phyloP scores from a whole-genome alignment of 768 basidiomycete species.

The Harrya chromipes region DNA sequence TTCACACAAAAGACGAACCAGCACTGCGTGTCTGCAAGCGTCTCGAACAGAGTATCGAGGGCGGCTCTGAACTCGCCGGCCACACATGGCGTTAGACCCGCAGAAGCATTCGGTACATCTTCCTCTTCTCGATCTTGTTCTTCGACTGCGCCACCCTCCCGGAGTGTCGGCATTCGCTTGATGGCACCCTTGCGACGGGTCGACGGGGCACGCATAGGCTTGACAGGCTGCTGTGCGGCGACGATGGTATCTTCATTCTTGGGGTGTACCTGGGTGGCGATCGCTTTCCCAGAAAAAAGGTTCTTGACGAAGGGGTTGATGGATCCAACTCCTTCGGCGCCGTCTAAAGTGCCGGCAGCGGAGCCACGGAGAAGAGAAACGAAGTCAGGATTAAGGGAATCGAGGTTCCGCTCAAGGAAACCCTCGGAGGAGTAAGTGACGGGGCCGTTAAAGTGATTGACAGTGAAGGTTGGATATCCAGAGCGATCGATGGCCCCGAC shows the following conservation, averaged over 20 bases:
- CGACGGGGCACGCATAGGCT: slow-evolving; percentile 92
- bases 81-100: slow-evolving; percentile 58
- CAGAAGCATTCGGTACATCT: slow-evolving; percentile 31
- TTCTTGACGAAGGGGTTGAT: slow-evolving; percentile 90
- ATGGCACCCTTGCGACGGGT: slow-evolving; percentile 77
- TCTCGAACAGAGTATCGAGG: slow-evolving; percentile 81
- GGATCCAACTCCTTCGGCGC: slow-evolving; percentile 70
- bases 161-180: slow-evolving; percentile 47
- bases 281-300: slow-evolving; percentile 82
- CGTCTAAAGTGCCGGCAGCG: slow-evolving; percentile 32
- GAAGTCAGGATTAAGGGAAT: slow-evolving; percentile 90
- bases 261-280: slow-evolving; percentile 91
- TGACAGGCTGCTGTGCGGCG: slow-evolving; percentile 87
- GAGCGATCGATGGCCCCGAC: slow-evolving; percentile 69
- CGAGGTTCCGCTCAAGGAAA: slow-evolving; percentile 86
- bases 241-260: slow-evolving; percentile 94
- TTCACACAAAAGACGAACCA: slow-evolving; percentile 94
- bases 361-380: slow-evolving; percentile 82
- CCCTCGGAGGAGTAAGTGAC: slow-evolving; percentile 90
- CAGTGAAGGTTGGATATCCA: slow-evolving; percentile 82
- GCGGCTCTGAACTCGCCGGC: slow-evolving; percentile 87
- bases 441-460: slow-evolving; percentile 88
- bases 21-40: slow-evolving; percentile 82
- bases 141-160: slow-evolving; percentile 20
- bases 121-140: slow-evolving; percentile 53